Evolutionary conservation across 2,329 filamentous ascomycete species (phyloP).

Genomic region (Corinectria fuckeliana): DNA sequence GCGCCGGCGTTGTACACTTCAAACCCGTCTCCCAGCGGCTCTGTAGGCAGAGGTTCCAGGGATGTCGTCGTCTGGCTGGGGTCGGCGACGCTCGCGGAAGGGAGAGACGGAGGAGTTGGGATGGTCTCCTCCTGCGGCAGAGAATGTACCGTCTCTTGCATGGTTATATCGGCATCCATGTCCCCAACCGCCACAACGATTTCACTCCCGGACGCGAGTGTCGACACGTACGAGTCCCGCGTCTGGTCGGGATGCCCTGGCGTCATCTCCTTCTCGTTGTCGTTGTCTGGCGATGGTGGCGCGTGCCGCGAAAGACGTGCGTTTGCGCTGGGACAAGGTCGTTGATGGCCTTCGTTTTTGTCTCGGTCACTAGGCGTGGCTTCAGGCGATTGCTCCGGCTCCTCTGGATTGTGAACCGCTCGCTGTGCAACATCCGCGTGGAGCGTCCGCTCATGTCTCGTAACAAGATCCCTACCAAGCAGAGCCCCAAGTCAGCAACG

Average conservation of each 20-base stretch:
- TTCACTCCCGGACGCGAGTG: not conserved
- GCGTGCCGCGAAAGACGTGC: not conserved
- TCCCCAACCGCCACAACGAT: not conserved
- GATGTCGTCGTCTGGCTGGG: not conserved
- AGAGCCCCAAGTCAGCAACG: not conserved
- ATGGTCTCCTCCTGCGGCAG: not conserved
- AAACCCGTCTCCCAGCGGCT: not conserved
- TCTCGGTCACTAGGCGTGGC: not conserved
- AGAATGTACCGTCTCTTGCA: not conserved
- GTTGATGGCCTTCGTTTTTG: not conserved
- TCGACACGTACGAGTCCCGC: not conserved
- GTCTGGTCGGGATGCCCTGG: not conserved
- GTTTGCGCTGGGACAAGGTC: not conserved
- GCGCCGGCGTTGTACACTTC: not conserved
- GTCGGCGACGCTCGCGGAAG: not conserved
- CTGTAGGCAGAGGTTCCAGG: not conserved
- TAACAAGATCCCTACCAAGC: slow-evolving; percentile 20
- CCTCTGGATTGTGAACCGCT: not conserved
- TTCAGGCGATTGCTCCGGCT: not conserved
- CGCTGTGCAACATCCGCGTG: slow-evolving; percentile 6
- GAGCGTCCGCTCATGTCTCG: slow-evolving; percentile 22
- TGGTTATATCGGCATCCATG: not conserved
- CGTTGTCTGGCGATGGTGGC: not conserved
- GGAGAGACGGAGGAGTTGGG: not conserved
- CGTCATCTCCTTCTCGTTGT: not conserved